Evolutionary conservation across 164 flowering plant genomes (phyloP).

Genomic region (Berberis thunbergii): DNA sequence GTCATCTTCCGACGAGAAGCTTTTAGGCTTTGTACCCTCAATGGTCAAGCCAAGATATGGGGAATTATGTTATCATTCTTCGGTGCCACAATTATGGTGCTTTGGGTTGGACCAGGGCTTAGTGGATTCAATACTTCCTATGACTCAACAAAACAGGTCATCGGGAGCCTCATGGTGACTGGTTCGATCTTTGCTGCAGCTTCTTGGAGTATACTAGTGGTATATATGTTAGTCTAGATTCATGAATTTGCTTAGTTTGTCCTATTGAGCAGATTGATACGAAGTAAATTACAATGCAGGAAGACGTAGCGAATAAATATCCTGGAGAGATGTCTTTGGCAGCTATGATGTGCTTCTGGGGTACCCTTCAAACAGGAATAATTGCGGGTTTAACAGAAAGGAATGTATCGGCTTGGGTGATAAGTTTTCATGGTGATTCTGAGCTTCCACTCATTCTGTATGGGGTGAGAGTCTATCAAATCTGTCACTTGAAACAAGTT

Average conservation of each 20-base stretch:
- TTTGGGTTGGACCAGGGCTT: slow-evolving; percentile 9
- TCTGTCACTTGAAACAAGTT: not conserved
- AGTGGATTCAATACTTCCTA: not conserved
- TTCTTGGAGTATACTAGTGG: slow-evolving; percentile 5
- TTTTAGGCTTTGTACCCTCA: not conserved
- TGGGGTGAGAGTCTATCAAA: slow-evolving; percentile 6
- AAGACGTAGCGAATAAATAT: slow-evolving; percentile 2
- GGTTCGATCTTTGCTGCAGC: not conserved
- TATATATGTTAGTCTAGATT: not conserved
- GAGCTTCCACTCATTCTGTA: slow-evolving; percentile 3
- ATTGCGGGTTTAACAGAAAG: slow-evolving; percentile 3
- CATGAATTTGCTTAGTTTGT: not conserved
- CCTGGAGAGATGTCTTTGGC: slow-evolving; percentile 1
- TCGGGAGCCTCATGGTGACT: not conserved
- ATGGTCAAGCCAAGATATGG: slow-evolving; percentile 10
- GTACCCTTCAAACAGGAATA: slow-evolving; percentile 3
- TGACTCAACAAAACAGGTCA: not conserved
- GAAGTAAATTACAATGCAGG: slow-evolving; percentile 2
- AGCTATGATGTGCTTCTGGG: slow-evolving; percentile 6
- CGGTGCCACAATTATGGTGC: slow-evolving; percentile 6
- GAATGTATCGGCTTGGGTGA: slow-evolving; percentile 1
- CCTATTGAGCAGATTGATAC: not conserved
- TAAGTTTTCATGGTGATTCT: not conserved
- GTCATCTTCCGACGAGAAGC: slow-evolving; percentile 6
- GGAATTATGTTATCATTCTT: not conserved